Base-by-base conservation (phyloP, 192 early-diverging fungal genomes). In the Polychytrium aggregatum region DNA sequence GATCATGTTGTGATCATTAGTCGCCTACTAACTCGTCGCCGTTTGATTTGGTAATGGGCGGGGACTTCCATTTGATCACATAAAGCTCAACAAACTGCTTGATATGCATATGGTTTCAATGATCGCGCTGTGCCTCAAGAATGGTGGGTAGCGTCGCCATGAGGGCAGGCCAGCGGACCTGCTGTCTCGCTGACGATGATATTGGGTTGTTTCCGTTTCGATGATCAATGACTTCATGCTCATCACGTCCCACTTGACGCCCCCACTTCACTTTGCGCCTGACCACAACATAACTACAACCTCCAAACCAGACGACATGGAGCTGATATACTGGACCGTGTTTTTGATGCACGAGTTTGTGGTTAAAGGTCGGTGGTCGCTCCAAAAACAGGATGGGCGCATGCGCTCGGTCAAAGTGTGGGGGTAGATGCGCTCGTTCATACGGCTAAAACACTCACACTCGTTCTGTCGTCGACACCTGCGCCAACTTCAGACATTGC, bases 261-360 rank as follows among this genome's bases (percentile, higher is more conserved):
- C n/a, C n/a, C n/a, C n/a, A n/a, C n/a, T n/a, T n/a, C n/a, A n/a
- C n/a, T n/a, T n/a, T n/a, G n/a, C n/a, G n/a, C n/a, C n/a, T n/a
- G n/a, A n/a, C n/a, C n/a, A n/a, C n/a, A n/a, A n/a, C n/a, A n/a
- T n/a, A n/a, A n/a, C n/a, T n/a, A n/a, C n/a, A n/a, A n/a, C n/a
- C 18, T 26, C 13, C 47, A 40, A 37, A 24, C 10, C 50, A 79
- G 84, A 87, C 29, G 86, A 88, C 63, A 62, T 68, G 36, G 86
- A 88, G 43, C 67, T 88, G 1, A 80, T 81, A 5, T 83, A 78
- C 41, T 88, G 86, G 86, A 70, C 86, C 9, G 60, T 84, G 0
- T 82, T 82, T 36, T 55, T 88, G 1, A 75, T 88, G 60, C 84
- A 88, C 56, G 86, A 88, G 55, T 86, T 74, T 68, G 76, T 74